Percentiles rank a stretch among this genome's conserved stretches.
These are phyloP conservation scores for Brettanomyces anomalus DNA, from an alignment of 805 yeast genomes.

Conservation along the genomic window DNA sequence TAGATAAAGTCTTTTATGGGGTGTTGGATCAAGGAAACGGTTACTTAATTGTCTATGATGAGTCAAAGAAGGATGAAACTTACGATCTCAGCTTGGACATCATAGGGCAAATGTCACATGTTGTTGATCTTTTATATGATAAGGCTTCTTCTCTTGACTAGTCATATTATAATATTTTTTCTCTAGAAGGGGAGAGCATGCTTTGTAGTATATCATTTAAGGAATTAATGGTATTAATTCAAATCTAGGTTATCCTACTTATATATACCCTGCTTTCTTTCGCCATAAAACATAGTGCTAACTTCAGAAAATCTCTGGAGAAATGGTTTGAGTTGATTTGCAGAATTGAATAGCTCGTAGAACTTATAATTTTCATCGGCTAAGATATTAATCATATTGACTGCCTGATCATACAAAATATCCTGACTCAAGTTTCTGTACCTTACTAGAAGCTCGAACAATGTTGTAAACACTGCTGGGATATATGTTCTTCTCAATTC, in stretches of 20 bases:
- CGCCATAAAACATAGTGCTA: slow-evolving; percentile 26
- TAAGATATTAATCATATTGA: slow-evolving; percentile 50
- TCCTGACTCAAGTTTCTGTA: slow-evolving; percentile 30
- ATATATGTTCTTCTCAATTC: slow-evolving; percentile 61
- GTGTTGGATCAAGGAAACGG: slow-evolving; percentile 98
- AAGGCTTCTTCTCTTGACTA: slow-evolving; percentile 81
- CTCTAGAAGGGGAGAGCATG: not conserved
- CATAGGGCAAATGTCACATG: slow-evolving; percentile 76
- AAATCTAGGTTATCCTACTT: slow-evolving; percentile 6
- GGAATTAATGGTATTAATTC: not conserved
- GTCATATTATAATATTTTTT: not conserved
- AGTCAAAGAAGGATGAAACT: slow-evolving; percentile 80
- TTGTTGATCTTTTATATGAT: slow-evolving; percentile 85
- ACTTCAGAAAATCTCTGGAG: slow-evolving; percentile 54
- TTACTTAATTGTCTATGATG: slow-evolving; percentile 86
- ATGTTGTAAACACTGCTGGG: slow-evolving; percentile 62
- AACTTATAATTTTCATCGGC: slow-evolving; percentile 59
- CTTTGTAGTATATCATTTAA: not conserved
- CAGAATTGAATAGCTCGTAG: slow-evolving; percentile 54
- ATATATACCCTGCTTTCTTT: slow-evolving; percentile 32
- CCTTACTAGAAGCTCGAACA: slow-evolving; percentile 46
- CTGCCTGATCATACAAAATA: slow-evolving; percentile 44
- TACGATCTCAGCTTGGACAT: slow-evolving; percentile 83
- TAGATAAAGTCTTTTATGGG: slow-evolving; percentile 92
- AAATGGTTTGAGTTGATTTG: slow-evolving; percentile 28